Base-by-base conservation (phyloP, 805 yeast species). In the Nematodospora valgi region DNA sequence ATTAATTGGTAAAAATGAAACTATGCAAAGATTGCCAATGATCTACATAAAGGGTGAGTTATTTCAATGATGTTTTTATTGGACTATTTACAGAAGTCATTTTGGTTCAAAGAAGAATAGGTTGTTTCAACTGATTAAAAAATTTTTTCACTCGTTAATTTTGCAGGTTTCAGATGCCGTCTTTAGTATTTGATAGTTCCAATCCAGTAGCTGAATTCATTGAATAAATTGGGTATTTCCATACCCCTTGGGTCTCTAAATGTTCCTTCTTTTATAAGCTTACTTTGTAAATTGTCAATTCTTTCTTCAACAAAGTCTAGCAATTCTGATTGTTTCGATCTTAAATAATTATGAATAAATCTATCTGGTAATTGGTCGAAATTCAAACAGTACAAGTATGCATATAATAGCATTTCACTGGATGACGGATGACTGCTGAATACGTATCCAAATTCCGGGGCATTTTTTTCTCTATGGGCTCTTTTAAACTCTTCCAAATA, bases 21-120 rank as follows among this genome's bases (percentile, higher is more conserved):
- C 71, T 65, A 65, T 65, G 71, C 70, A 62, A 50, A 62, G 64
- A 51, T 58, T 62, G 69, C 70, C 68, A 58, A 38, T 27, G n/a
- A n/a, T 35, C 19, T 25, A 31, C 20, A 36, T 14, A 13, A 17
- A 29, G 9, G 7, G 10, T 8, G 6, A 27, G n/a, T 5, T 12
- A 16, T 27, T 11, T 27, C 9, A 10, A 12, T 29, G n/a, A 9
- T 9, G 12, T n/a, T 11, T 20, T 4, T 30, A 21, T 18, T 21
- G 10, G 14, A 20, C 27, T 30, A 30, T 30, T 30, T 30, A 30
- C 34, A 30, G 12, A 7, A 11, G 26, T 23, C 6, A 13, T 25
- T 9, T 17, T 27, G 14, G 8, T 11, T 20, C 13, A 9, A 21
- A 17, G 17, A 13, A 11, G 23, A 33, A 33, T 21, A 17, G n/a